Base-by-base conservation (phyloP, 139 green algal genomes). In the Microglena sp. region DNA sequence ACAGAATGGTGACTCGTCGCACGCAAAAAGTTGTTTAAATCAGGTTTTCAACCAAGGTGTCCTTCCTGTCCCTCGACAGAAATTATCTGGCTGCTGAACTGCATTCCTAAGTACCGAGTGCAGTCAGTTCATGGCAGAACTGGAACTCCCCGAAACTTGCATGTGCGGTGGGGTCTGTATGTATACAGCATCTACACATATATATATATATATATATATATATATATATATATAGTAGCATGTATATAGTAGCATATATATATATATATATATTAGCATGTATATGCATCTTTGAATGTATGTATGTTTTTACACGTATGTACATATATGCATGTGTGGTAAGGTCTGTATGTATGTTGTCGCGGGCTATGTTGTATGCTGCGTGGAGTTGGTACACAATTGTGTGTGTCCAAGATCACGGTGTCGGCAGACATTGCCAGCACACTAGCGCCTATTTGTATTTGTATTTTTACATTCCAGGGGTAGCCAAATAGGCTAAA, bases 171-270 rank as follows among this genome's bases (percentile, higher is more conserved):
- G 56, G 8, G 29, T 64, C 7, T 64, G 56, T 28, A 8, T 64
- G 28, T 64, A 64, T 31, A 64, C 56, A 64, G 29, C 8, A 64
- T 24, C 8, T 31, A 64, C 31, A 28, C 56, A 64, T 64, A 18
- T 50, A 18, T 50, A 18, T 50, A 18, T 18, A 50, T 50, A 18
- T 18, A 18, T 50, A 18, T 50, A 50, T 50, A 18, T 50, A 50
- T 50, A 18, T 50, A 50, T 50, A 18, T 50, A 50, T 50, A 18
- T 50, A n/a, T n/a, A n/a, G n/a, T n/a, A 28, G 43, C 56, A 64
- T 64, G 40, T 50, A 18, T 50, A 18, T 50, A 18, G 15, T 24
- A 24, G 40, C 40, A 18, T 50, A 18, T 50, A 50, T 50, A 18
- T 50, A 50, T 50, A 18, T 50, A 50, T 50, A 18, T 50, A 50